A percentile compares a stretch with the other conserved stretches of the same genome.
Evolutionary conservation across 345 rosid genomes (phyloP).

Genomic region (Camelina laxa): DNA sequence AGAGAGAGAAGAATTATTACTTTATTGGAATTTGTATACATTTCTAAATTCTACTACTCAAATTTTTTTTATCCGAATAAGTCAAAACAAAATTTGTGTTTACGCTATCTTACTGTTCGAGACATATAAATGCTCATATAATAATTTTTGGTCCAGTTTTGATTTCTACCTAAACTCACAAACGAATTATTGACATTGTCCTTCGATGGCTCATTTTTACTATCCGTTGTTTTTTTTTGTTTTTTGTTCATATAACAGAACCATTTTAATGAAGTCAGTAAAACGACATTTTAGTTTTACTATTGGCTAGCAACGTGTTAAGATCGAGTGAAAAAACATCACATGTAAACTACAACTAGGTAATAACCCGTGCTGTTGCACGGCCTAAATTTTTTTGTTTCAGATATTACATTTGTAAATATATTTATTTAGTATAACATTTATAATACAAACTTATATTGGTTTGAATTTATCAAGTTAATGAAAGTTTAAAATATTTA

Average conservation of each 20-base stretch:
- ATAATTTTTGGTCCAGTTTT: neutral
- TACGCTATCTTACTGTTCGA: neutral
- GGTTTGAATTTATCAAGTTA: no score
- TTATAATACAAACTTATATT: no score
- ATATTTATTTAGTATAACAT: no score
- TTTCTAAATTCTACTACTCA: neutral
- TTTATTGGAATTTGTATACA: slow-evolving; percentile 12
- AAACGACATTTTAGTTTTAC: neutral
- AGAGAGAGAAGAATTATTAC: slow-evolving; percentile 16
- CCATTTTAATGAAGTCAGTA: neutral
- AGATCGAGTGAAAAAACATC: slow-evolving; percentile 22
- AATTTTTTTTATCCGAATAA: neutral
- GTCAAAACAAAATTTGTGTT: no score
- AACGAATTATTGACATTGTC: neutral
- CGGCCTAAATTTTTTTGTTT: no score
- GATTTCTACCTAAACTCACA: neutral
- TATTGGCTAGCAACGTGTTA: neutral
- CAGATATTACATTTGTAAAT: no score
- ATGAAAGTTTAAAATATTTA: no score
- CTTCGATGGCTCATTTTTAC: neutral
- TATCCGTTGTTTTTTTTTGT: neutral
- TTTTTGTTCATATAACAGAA: neutral
- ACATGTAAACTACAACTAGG: slow-evolving; percentile 24
- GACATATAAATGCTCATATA: neutral
- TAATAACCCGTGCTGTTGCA: no score